Evolutionary conservation across 2,329 filamentous ascomycete species (phyloP).

Genomic region (Lachnum nothofagi): DNA sequence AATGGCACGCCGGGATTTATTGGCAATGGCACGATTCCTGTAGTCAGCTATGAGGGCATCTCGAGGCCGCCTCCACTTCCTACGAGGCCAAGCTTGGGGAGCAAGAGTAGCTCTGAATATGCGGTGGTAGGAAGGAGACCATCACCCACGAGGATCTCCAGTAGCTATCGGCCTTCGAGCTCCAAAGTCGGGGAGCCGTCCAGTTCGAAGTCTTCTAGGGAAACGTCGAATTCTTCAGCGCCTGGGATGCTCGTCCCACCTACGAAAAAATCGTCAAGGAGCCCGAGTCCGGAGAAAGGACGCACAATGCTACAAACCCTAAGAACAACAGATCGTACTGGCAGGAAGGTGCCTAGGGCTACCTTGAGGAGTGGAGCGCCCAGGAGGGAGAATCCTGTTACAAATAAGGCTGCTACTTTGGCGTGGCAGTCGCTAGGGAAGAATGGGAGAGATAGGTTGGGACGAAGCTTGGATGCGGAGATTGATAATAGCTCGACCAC

Average conservation of each 20-base stretch:
- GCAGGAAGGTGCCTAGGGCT: conserved; percentile 40
- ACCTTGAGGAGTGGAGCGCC: conserved; percentile 22
- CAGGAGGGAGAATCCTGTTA: conserved; percentile 44
- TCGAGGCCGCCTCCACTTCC: conserved; percentile 58
- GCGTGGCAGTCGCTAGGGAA: conserved; percentile 45
- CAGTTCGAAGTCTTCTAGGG: conserved; percentile 18
- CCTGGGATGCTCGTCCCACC: conserved; percentile 19
- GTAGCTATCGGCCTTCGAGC: neutral
- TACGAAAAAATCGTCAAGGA: conserved; percentile 38
- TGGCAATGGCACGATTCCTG: conserved; percentile 75
- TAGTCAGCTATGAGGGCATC: conserved; percentile 74
- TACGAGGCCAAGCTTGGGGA: conserved; percentile 44
- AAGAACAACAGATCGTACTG: conserved; percentile 43
- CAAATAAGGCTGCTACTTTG: conserved; percentile 59
- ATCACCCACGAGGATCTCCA: conserved; percentile 4
- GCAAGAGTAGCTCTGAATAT: conserved; percentile 48
- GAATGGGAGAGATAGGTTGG: conserved; percentile 25
- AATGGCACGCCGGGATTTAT: conserved; percentile 57
- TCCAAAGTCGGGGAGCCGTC: neutral
- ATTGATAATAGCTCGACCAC: conserved; percentile 22
- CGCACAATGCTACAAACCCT: conserved; percentile 59
- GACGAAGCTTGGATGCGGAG: conserved; percentile 27
- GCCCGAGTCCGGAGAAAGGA: conserved; percentile 53
- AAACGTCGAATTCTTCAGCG: conserved; percentile 13
- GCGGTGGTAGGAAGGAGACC: conserved; percentile 35